A percentile compares a stretch with the other conserved stretches of the same genome.
Conservation (phyloP, 225 moss, liverwort and hornwort genomes). For the Marchantia paleacea region DNA sequence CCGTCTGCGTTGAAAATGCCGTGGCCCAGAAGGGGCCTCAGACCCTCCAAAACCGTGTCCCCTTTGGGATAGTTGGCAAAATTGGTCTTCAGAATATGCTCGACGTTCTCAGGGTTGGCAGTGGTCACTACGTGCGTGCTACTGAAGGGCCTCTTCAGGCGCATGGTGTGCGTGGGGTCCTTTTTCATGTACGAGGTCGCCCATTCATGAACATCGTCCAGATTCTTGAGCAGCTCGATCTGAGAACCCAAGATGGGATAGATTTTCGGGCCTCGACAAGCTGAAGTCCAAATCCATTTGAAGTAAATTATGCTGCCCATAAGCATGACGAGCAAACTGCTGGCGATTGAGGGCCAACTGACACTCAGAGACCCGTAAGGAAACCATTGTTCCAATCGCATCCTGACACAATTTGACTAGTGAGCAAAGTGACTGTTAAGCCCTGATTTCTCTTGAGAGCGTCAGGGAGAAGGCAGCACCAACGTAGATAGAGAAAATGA, state of each 20-base stretch:
- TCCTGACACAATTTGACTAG: not conserved
- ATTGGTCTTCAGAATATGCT: constrained; percentile 52
- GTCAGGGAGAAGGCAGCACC: too few species aligned
- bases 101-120: constrained; percentile 52
- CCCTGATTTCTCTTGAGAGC: too few species aligned
- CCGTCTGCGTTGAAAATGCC: constrained; percentile 54
- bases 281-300: not conserved
- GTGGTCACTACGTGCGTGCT: constrained; percentile 22
- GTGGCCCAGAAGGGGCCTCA: constrained; percentile 32
- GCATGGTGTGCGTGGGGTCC: constrained; percentile 40
- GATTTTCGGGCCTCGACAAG: not conserved
- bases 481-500: too few species aligned
- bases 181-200: constrained; percentile 25
- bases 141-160: constrained; percentile 24
- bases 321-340: not conserved
- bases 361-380: not conserved
- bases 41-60: not conserved
- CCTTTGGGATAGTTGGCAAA: constrained; percentile 39
- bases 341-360: not conserved
- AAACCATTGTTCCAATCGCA: not conserved
- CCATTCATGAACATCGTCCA: constrained; percentile 40
- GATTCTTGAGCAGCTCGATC: constrained; percentile 29
- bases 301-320: not conserved
- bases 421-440: too few species aligned
- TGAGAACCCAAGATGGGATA: not conserved